Base-by-base conservation (phyloP, 306 rosid species). In the Gastrolobium villosum region DNA sequence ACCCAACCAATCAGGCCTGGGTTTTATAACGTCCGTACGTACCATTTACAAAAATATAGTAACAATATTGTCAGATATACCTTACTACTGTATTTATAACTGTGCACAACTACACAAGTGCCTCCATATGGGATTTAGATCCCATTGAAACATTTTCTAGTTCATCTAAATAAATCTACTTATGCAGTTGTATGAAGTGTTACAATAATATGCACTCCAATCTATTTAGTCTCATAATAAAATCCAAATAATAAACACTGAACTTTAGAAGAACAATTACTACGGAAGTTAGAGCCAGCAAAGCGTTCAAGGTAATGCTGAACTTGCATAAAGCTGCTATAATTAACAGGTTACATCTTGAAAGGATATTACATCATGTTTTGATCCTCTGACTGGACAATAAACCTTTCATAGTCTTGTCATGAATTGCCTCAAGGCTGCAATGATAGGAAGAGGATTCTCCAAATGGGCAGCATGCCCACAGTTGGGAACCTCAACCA, bases 391-490 rank as follows among this genome's bases (percentile, higher is more conserved):
- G 31, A 72, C 40, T 72, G 69, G 55, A 76, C 26, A 75, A 39
- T 8, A 53, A 15, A 50, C 14, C 53, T 11, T 65, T 83, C 54
- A 39, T 65, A 83, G 36, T 57, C 78, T 90, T n/a, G 73, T 68
- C 54, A 84, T 2, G 78, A 87, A 95, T 74, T 46, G 86, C 76
- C 87, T 86, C 81, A 92, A 82, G 62, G 94, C 92, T 76, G 79
- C 66, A 79, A 92, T 56, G 20, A 89, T 53, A 46, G 89, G 84
- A 65, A 95, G 97, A 64, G 99, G 98, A 76, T 92, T 95, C 86
- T 95, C 99, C 77, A 95, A 82, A 85, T 95, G 99, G 14, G 78
- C 90, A 67, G 97, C 97, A 81, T 94, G 97, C 35, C 99, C 99
- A 63, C 87, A 84, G 60, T 85, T 70, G 20, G 97, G 95, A 81